Base-by-base conservation (phyloP, 129 eudicot genomes). In the Logfia minima region DNA sequence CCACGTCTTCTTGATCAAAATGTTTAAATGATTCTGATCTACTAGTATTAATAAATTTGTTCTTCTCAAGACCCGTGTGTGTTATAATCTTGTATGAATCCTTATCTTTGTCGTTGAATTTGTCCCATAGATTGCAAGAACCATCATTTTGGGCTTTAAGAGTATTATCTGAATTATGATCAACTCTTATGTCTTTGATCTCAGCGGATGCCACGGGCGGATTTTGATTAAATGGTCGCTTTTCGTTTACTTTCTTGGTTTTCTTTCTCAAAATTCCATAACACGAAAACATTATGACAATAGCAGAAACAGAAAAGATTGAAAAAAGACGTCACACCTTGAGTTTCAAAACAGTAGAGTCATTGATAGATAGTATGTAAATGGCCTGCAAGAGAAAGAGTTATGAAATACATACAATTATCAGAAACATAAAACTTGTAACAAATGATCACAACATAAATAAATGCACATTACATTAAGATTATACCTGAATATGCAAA, bases 181-280 rank as follows among this genome's bases (percentile, higher is more conserved):
- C 93, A 70, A 92, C 86, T 69, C 89, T 77, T 81, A 92, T 88
- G 80, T 89, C 97, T 87, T 85, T 92, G 43, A 89, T 83, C 80
- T 92, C 97, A 31, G 84, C 80, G 11, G 92, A 90, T 7, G 84
- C 77, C 19, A 86, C 82, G 9, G 83, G 71, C 51, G 86, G 90
- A 75, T 82, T 87, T 71, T 84, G 87, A 72, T 55, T 83, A 53
- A 87, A 4, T 8, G 91, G 90, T 19, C 85, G 88, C 18, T 60
- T 62, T 22, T 71, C 72, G 22, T 66, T 83, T 29, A 66, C 71
- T 48, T 70, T 88, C 79, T 77, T 91, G 8, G 91, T 79, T 77
- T 84, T 93, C 77, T 89, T 93, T 45, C 79, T 86, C 3, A 89
- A 67, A 75, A 83, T 73, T 13, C 80, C 70, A 76, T 90, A 93